Evolutionary conservation across 495 filamentous ascomycete genomes (phyloP).

Genomic region (Talaromyces trachyspermus): DNA sequence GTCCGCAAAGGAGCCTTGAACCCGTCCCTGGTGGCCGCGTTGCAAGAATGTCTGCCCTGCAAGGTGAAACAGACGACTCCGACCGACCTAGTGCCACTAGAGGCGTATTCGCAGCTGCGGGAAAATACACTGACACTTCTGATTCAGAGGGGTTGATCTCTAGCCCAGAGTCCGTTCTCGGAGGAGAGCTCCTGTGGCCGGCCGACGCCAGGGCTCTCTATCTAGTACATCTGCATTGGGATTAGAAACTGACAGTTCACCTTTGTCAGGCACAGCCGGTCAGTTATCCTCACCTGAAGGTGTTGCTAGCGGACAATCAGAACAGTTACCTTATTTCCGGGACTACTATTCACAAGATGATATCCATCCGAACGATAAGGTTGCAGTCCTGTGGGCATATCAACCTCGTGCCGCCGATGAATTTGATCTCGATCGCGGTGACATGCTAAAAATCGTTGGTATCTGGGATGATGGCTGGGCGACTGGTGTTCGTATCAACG

Average conservation of each 20-base stretch:
- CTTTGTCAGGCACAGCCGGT: constrained; percentile 60
- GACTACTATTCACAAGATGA: constrained; percentile 98
- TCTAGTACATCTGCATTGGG: constrained; percentile 78
- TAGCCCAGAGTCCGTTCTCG: constrained; percentile 70
- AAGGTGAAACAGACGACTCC: constrained; percentile 56
- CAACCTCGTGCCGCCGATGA: constrained; percentile 90
- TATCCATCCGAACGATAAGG: constrained; percentile 84
- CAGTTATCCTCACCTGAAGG: constrained; percentile 79
- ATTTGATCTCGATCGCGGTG: constrained; percentile 87
- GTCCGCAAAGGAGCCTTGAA: constrained; percentile 52
- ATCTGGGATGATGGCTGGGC: constrained; percentile 99
- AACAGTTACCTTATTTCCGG: constrained; percentile 92
- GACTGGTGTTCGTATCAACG: constrained; percentile 76
- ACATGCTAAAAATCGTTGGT: constrained; percentile 97
- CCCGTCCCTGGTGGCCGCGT: constrained; percentile 82
- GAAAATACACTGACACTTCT: constrained; percentile 61
- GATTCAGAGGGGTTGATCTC: constrained; percentile 74
- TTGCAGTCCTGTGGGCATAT: constrained; percentile 94
- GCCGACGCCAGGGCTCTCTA: constrained; percentile 77
- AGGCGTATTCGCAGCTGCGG: constrained; percentile 22
- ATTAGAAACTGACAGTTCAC: constrained; percentile 65
- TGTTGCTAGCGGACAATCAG: constrained; percentile 80
- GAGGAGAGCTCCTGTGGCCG: constrained; percentile 53
- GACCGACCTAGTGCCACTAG: constrained; percentile 35
- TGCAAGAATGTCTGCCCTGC: constrained; percentile 90